Evolutionary conservation across 306 rosid species (phyloP).

Genomic region (Alnus glutinosa): DNA sequence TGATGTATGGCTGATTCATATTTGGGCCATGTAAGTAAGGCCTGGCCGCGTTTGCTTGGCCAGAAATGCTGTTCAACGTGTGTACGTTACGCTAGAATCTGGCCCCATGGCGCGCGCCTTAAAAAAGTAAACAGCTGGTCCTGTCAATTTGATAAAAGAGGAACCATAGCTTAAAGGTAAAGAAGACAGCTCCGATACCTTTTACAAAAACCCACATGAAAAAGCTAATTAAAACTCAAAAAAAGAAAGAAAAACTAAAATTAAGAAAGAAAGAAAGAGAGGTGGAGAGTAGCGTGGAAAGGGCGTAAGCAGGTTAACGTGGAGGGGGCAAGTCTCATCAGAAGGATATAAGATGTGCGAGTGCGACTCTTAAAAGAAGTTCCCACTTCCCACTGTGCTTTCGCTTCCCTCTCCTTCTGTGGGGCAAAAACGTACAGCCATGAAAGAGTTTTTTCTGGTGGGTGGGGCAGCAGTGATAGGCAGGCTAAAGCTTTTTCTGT

Average conservation of each 20-base stretch:
- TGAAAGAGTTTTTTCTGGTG: constrained; percentile 37
- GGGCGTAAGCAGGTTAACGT: constrained; percentile 37
- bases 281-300: not conserved
- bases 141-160: constrained; percentile 37
- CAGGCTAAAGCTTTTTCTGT: constrained; percentile 15
- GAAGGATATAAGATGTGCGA: constrained; percentile 40
- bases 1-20: not conserved
- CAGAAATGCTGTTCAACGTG: not conserved
- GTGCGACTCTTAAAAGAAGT: constrained; percentile 58
- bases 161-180: constrained; percentile 42
- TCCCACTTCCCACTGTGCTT: constrained; percentile 44
- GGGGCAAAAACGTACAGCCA: constrained; percentile 48
- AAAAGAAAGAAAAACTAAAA: not conserved
- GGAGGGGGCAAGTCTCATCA: constrained; percentile 68
- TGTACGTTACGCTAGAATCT: constrained; percentile 31
- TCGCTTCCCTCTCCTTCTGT: constrained; percentile 30
- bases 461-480: constrained; percentile 44
- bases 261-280: too few relatives aligned
- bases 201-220: constrained; percentile 36
- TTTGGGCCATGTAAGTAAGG: not conserved
- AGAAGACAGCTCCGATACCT: constrained; percentile 25
- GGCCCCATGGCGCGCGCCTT: constrained; percentile 33
- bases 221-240: not conserved
- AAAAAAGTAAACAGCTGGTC: constrained; percentile 29
- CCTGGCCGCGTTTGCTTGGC: not conserved